Conservation (phyloP, 176 grass and related monocot species). For the Ensete glaucum region DNA sequence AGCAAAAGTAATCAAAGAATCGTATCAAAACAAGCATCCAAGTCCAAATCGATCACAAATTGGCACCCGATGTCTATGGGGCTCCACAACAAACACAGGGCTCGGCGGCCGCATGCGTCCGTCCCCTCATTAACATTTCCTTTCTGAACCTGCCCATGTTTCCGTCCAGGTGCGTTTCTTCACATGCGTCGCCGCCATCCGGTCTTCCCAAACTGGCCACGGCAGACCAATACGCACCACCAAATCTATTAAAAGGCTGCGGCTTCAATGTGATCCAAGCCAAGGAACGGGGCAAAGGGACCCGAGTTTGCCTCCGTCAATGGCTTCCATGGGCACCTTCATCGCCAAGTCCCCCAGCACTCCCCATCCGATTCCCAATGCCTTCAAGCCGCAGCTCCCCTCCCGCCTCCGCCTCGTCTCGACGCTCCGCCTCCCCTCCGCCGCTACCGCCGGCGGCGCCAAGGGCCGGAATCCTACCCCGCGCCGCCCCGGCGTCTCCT, state of each 20-base stretch:
- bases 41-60: too few species aligned
- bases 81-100: too few species aligned
- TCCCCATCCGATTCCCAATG: neutral
- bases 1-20: too few species aligned
- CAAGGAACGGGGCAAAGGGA: too few species aligned
- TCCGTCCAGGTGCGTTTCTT: neutral
- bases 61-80: too few species aligned
- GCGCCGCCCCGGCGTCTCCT: slow-evolving; percentile 1
- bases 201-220: neutral
- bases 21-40: too few species aligned
- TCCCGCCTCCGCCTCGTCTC: neutral
- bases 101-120: too few species aligned
- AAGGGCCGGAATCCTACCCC: neutral
- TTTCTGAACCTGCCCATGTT: neutral
- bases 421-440: neutral
- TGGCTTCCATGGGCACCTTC: slow-evolving; percentile 13
- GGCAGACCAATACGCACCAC: too few species aligned
- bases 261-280: too few species aligned
- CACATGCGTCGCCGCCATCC: too few species aligned
- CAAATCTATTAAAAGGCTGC: too few species aligned
- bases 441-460: neutral
- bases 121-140: neutral
- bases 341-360: neutral
- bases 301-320: neutral
- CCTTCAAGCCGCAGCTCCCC: slow-evolving; percentile 4